phyloP scores from a whole-genome alignment of 768 basidiomycete genomes.

The Roridomyces roridus region DNA sequence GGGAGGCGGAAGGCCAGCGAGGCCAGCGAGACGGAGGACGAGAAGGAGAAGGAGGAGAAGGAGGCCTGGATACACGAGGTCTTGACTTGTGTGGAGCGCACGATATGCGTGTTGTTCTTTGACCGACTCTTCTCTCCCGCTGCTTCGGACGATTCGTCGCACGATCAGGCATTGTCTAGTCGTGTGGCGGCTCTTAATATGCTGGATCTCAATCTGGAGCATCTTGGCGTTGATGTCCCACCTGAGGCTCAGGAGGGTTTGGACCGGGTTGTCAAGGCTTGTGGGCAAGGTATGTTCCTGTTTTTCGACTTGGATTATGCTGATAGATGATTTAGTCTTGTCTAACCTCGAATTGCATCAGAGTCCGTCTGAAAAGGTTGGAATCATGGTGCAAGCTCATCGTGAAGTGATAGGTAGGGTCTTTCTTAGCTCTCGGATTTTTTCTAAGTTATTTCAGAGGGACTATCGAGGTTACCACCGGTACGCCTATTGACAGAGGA shows the following conservation, averaged over 20 bases:
- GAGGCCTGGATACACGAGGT: conserved; percentile 60
- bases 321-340: conserved; percentile 31
- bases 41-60: conserved; percentile 39
- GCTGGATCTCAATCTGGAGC: conserved; percentile 86
- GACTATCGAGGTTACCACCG: conserved; percentile 74
- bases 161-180: conserved; percentile 89
- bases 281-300: conserved; percentile 75
- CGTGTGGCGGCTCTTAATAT: conserved; percentile 92
- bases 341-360: conserved; percentile 46
- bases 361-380: conserved; percentile 80
- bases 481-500: conserved; percentile 75
- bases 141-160: conserved; percentile 72
- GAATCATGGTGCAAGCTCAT: conserved; percentile 83
- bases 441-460: conserved; percentile 55
- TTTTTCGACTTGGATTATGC: neutral
- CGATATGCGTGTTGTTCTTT: conserved; percentile 78
- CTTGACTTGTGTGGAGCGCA: conserved; percentile 76
- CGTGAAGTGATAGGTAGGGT: conserved; percentile 82
- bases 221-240: conserved; percentile 86
- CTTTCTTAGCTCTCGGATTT: neutral
- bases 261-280: conserved; percentile 67
- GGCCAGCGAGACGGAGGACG: conserved; percentile 36
- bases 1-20: conserved; percentile 24
- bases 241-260: conserved; percentile 54
- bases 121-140: conserved; percentile 84